These are phyloP conservation scores for Daldinia sp. DNA, from an alignment of 2,329 filamentous ascomycete species.

Conservation along the genomic window DNA sequence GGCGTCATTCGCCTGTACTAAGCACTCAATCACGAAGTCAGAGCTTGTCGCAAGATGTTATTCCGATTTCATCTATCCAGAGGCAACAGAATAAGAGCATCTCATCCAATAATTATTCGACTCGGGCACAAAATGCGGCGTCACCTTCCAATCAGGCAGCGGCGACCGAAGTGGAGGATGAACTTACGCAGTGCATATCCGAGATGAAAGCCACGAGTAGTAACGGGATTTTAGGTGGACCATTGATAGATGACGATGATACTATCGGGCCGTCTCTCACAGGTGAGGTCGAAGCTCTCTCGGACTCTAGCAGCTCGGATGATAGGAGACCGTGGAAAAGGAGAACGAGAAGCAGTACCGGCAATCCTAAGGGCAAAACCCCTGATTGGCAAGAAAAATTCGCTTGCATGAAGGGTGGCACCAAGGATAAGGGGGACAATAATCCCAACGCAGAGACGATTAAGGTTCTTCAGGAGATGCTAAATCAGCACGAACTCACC, in stretches of 20 bases:
- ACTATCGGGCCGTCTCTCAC: constrained; percentile 32
- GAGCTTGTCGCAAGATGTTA: constrained; percentile 9
- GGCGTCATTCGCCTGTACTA: not conserved
- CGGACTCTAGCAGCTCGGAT: constrained; percentile 26
- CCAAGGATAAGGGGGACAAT: constrained; percentile 50
- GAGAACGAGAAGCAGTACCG: constrained; percentile 35
- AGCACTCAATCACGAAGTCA: constrained; percentile 7
- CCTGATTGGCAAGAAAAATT: constrained; percentile 58
- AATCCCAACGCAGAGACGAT: constrained; percentile 83
- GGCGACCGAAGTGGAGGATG: constrained; percentile 1
- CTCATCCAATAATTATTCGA: not conserved
- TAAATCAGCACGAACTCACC: constrained; percentile 76
- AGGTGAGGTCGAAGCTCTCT: constrained; percentile 31
- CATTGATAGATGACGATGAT: constrained; percentile 11
- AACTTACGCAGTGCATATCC: constrained; percentile 56
- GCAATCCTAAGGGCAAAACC: constrained; percentile 41
- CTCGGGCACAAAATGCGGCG: not conserved
- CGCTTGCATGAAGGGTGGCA: constrained; percentile 62
- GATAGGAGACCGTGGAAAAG: constrained; percentile 37
- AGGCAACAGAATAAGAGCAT: not conserved
- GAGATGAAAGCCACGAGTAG: constrained; percentile 52
- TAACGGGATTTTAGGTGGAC: not conserved
- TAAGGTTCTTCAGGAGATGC: constrained; percentile 79
- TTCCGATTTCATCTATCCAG: constrained; percentile 23
- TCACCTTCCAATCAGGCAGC: not conserved